These are phyloP conservation scores for Corinectria fuckeliana DNA, from an alignment of 2,329 filamentous ascomycete species.

Conservation along the genomic window DNA sequence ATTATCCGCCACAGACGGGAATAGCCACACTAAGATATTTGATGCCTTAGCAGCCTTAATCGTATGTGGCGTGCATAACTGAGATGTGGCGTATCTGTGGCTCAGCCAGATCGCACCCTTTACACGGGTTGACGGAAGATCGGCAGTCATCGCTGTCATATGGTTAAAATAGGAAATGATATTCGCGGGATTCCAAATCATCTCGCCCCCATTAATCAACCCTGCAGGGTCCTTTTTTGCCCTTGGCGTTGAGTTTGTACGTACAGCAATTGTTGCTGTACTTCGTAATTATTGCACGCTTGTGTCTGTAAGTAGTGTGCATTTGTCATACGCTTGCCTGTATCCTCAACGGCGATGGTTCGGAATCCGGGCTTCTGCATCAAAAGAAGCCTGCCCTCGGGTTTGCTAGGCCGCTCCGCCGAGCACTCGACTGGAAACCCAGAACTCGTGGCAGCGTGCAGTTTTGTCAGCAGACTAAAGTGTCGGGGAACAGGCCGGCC, in stretches of 20 bases:
- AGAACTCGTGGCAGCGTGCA: background rate
- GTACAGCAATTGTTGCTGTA: too few species aligned
- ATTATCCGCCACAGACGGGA: constrained; percentile 4
- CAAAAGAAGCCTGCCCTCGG: background rate
- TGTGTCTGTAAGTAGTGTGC: background rate
- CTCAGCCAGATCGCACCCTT: background rate
- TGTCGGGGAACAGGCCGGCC: background rate
- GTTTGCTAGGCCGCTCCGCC: background rate
- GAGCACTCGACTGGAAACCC: background rate
- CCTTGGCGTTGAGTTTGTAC: background rate
- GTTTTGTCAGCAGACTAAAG: background rate
- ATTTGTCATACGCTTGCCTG: background rate
- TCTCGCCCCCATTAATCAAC: background rate
- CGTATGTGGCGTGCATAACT: background rate
- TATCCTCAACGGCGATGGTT: background rate
- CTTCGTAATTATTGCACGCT: background rate
- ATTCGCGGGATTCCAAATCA: constrained; percentile 1
- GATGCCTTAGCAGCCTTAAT: background rate
- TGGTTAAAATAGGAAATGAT: background rate
- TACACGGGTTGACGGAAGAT: background rate
- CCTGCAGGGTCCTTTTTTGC: background rate
- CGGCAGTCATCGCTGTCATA: background rate
- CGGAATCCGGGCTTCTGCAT: background rate
- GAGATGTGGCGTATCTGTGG: background rate
- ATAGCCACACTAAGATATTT: background rate